phyloP scores from a whole-genome alignment of 352 stramenopile species.

The Phytophthora macrochlamydospora region DNA sequence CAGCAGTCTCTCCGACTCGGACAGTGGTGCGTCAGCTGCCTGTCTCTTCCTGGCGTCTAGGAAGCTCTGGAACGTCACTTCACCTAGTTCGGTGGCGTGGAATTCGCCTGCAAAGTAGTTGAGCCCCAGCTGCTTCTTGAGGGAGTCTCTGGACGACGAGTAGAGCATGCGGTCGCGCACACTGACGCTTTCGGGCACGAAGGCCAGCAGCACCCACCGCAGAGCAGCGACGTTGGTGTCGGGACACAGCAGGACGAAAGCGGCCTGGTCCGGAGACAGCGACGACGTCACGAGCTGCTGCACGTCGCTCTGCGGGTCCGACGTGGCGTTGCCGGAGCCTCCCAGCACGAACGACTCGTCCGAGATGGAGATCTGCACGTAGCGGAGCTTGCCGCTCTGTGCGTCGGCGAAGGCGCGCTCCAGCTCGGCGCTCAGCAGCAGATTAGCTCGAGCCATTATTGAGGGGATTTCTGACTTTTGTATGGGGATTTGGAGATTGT shows the following conservation, averaged over 20 bases:
- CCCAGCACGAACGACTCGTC: conserved; percentile 69
- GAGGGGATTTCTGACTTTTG: conserved; percentile 3
- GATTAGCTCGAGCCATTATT: conserved; percentile 69
- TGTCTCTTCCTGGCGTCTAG: conserved; percentile 73
- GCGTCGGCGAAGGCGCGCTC: conserved; percentile 74
- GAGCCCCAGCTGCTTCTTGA: conserved; percentile 90
- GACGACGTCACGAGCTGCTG: conserved; percentile 30
- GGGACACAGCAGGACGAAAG: conserved; percentile 81
- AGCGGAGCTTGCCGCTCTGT: conserved; percentile 70
- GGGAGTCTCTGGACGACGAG: conserved; percentile 89
- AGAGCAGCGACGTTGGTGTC: conserved; percentile 72
- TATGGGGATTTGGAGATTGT: neutral
- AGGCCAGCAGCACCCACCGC: conserved; percentile 82
- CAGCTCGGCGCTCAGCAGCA: conserved; percentile 65
- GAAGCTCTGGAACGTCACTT: conserved; percentile 85
- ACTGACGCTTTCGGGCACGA: conserved; percentile 75
- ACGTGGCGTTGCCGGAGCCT: conserved; percentile 39
- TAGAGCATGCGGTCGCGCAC: conserved; percentile 93
- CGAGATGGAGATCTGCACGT: conserved; percentile 70
- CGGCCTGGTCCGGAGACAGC: conserved; percentile 47
- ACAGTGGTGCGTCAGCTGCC: conserved; percentile 79
- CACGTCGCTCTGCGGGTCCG: conserved; percentile 52
- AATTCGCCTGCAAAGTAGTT: conserved; percentile 92
- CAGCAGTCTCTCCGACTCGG: conserved; percentile 82
- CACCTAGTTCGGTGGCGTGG: conserved; percentile 80